Base-by-base conservation (phyloP, 805 yeast species). In the Priceomyces castillae region DNA sequence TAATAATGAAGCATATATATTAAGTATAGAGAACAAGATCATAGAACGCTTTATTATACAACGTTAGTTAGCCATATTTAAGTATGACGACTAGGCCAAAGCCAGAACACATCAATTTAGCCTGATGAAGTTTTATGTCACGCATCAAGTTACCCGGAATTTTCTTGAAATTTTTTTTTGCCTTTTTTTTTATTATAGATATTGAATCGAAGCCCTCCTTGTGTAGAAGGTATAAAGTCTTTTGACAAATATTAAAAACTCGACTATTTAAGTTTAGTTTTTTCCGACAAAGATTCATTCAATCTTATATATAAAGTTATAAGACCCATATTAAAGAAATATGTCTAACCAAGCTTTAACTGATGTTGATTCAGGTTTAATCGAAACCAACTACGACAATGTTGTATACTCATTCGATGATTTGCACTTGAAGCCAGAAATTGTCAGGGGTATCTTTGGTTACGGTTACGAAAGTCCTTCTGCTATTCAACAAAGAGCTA, bases 301-400 rank as follows among this genome's bases (percentile, higher is more conserved):
- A 28, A 28, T 28, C 31, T 28, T 28, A 28, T 28, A 9, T 11
- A 28, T 28, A 10, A 28, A 12, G 15, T 28, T 28, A 28, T 28
- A 28, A 28, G 31, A 28, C 10, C 15, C 31, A 34, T 33, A 33
- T 11, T 19, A 34, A 19, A 39, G 16, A 37, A 37, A 37, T 9
- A 77, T 77, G 82, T 57, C 72, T 43, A 67, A 82, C 58, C 87
- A 82, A 74, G 86, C 86, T 63, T 81, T 82, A 63, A 76, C 81
- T 53, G 94, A 86, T 69, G 79, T 86, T 67, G 95, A 86, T 71
- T 73, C 89, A 65, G 81, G 81, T 68, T 80, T 80, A 67, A 90
- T 92, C 67, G 92, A 86, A 77, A 76, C 96, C 75, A 92, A 92
- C 85, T 89, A 90, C 82, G 97, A 90, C 80, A 89, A 90, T 69